Percentiles rank a stretch among this genome's conserved stretches.
phyloP scores from a whole-genome alignment of 2,329 filamentous ascomycete genomes.

The Alternaria sp. region DNA sequence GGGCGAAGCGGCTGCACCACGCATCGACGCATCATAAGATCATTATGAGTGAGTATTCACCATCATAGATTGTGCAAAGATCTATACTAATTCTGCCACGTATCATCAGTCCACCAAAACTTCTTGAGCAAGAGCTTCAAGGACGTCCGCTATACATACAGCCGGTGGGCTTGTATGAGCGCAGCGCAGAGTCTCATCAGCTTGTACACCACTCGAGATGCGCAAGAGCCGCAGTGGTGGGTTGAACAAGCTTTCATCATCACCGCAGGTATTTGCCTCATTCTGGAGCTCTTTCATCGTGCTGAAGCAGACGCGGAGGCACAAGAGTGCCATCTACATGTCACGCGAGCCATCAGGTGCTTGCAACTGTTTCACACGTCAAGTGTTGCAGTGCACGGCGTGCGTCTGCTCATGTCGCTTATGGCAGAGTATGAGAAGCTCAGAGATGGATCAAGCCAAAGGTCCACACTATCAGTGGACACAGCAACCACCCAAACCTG shows the following conservation, averaged over 20 bases:
- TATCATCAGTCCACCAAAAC: conserved; percentile 45
- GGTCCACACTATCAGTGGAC: background rate
- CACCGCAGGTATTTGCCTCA: conserved; percentile 37
- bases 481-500: background rate
- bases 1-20: conserved; percentile 49
- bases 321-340: conserved; percentile 31
- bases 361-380: conserved; percentile 27
- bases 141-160: conserved; percentile 51
- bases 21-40: conserved; percentile 52
- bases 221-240: conserved; percentile 52
- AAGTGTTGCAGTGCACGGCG: conserved; percentile 45
- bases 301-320: conserved; percentile 28
- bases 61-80: background rate
- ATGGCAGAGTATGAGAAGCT: conserved; percentile 37
- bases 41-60: conserved; percentile 45
- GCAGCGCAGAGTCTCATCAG: conserved; percentile 51
- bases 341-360: conserved; percentile 41
- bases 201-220: conserved; percentile 43
- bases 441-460: conserved; percentile 14
- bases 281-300: conserved; percentile 39
- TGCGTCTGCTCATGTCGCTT: conserved; percentile 47
- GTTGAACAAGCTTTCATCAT: conserved; percentile 46
- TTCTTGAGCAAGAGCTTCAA: conserved; percentile 53
- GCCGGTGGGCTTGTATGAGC: conserved; percentile 50
- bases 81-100: background rate